Base-by-base conservation (phyloP, 768 basidiomycete genomes). In the Hemileccinum rubropunctum region DNA sequence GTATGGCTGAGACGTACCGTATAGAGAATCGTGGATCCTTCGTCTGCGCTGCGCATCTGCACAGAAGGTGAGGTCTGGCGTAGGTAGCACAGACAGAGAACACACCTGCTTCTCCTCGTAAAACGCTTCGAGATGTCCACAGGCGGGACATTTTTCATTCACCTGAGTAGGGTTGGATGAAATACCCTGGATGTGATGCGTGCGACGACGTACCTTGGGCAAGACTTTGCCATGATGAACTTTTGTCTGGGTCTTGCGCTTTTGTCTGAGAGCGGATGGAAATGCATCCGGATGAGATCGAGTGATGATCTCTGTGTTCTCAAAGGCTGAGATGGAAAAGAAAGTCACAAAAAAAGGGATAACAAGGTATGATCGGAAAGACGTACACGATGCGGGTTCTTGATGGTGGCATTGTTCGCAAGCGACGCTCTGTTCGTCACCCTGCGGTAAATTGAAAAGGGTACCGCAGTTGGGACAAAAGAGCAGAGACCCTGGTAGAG, bases 381-480 rank as follows among this genome's bases (percentile, higher is more conserved):
- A 83, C 90, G 68, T 59, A 98, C 95, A 95, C 42, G 79, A 84
- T 2, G 93, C 89, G 14, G 91, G 90, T 63, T 98, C 95, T 47
- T 83, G 75, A 58, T 89, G 83, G 2, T 78, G 81, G 66, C 95
- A 99, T 63, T 94, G 91, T 64, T 91, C 90, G 71, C 97, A 99
- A 4, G 68, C 72, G 27, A 98, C 86, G n/a, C 72, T 72, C 41
- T 77, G 74, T 58, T 91, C 84, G 38, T 85, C 83, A 39, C 85
- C 86, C 58, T 73, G 73, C 0, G 97, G 97, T 18, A 93, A 71
- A 55, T 85, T 81, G 13, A 98, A 83, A 33, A 99, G 74, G 1
- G 91, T 95, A 13, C 93, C 93, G 58, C 97, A 99, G 51, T 83
- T 76, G 2, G 92, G 91, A 71, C 97, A 99, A 72, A 99, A 98